Conservation (phyloP, 805 yeast species). For the Yueomyces sp. region DNA sequence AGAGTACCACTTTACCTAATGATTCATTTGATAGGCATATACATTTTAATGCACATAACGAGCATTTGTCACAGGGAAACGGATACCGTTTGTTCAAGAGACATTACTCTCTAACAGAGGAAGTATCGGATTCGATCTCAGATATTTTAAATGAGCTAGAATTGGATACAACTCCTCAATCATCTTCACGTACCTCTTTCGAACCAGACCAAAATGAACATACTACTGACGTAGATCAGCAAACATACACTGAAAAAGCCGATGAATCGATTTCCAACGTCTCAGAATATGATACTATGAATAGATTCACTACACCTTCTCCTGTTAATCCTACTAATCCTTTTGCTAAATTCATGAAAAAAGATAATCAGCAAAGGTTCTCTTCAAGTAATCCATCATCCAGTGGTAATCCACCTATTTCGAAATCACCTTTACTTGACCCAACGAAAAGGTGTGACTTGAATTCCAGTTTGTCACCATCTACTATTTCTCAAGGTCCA, state of each 20-base stretch:
- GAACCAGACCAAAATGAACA: too few species aligned
- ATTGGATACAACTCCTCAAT: slow-evolving; percentile 1
- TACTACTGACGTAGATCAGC: too few species aligned
- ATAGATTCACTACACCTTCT: neutral
- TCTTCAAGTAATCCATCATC: too few species aligned
- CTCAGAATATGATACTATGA: too few species aligned
- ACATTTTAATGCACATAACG: slow-evolving; percentile 1
- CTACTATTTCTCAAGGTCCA: too few species aligned
- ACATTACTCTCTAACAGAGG: slow-evolving; percentile 17
- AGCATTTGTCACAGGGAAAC: neutral
- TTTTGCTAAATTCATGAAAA: neutral
- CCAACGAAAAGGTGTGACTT: too few species aligned
- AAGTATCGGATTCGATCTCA: slow-evolving; percentile 10
- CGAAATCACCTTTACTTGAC: too few species aligned
- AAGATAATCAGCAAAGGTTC: too few species aligned
- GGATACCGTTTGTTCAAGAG: slow-evolving; percentile 14
- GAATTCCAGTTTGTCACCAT: too few species aligned
- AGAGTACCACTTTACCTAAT: neutral
- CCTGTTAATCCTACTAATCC: neutral
- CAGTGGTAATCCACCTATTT: too few species aligned
- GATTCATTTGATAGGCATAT: neutral
- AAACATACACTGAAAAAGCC: too few species aligned
- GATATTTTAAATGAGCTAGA: slow-evolving; percentile 13
- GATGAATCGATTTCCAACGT: too few species aligned
- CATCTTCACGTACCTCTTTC: neutral